Evolutionary conservation across 1,139 yeast species (phyloP), one percentile per base, ranked within the genome.

Genomic region (Scheffersomyces stambukii): DNA sequence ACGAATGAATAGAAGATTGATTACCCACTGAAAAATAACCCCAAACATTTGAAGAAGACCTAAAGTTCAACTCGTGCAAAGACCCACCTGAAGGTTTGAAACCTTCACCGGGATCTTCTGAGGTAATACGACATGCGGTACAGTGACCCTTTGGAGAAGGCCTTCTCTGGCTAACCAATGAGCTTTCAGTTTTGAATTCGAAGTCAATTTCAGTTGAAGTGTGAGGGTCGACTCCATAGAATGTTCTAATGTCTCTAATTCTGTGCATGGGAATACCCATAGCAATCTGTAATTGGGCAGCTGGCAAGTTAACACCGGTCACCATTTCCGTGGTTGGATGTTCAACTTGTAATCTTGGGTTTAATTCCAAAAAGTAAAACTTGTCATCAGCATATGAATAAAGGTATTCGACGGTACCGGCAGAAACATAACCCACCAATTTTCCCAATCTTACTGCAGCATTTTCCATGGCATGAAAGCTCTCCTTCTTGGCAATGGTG

Each of bases 321-420:
- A 86, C 98, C 98, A 91, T 91, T 68, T 91, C 98, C 23, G 98
- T 91, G 30, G 98, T 91, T 49, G 98, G 98, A 71, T 91, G 98
- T 72, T 91, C 98, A 41, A 91, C 98, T 70, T 91, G 98, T 56
- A 91, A 74, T 72, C 98, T 83, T 49, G 98, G 98, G 60, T 91
- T 91, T 55, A 91, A 74, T 65, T 91, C 98, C 57, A 91, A 73
- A 59, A 91, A 91, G 70, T 88, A 91, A 57, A 89, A 91, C 58
- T 89, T 88, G 60, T 89, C 91, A 43, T 91, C 96, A 32, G 84
- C 77, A 55, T 88, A 91, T 13, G 96, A 86, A 57, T 91, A 91
- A 48, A 91, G 74, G 62, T 91, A 91, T 64, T 91, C 98, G 30
- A 91, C 97, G 29, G 98, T 91, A 75, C 98, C 98, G 16, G 98